Base-by-base conservation (phyloP, 2,329 filamentous ascomycete genomes). In the Aspergillus hiratsukae region DNA sequence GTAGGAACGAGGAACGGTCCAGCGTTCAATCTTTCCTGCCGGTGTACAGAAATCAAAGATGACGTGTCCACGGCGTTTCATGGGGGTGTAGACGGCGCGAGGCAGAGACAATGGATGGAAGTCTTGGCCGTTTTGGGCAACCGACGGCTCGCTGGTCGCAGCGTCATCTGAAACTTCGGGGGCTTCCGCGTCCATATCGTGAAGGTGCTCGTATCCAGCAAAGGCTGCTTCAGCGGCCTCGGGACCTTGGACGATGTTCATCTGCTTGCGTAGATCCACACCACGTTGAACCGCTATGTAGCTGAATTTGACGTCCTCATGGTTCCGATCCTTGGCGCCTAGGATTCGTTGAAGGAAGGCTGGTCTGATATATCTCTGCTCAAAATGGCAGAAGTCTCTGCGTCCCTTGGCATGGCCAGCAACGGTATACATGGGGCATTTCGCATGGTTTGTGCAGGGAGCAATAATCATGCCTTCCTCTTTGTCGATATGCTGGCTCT, bases 1-100 rank as follows among this genome's bases (percentile, higher is more conserved):
- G 74, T 87, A 94, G 58, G 87, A 91, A 64, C 86, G 86, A 1
- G 93, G 90, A 0, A 99, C 87, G 0, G 88, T 94, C 94, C 94
- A 99, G 54, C 94, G 89, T 78, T 99, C 93, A 35, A 97, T 86
- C 45, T 83, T 86, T 31, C 90, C 94, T 0, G 84, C 81, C 0
- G 93, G 88, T 0, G 94, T 97, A 79, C 94, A 99, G 2, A 97
- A 72, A 69, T 99, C 94, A 28, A 99, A 78, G 17, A 88, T 90
- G 46, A 97, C 87, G 71, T 99, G 94, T 0, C 91, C 90, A 41
- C 85, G 86, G 25, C 91, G 85, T 78, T 99, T 99, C 58, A 99
- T 79, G 0, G 94, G 91, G 0, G 88, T 84, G 28, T 92, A 79
- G 48, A 99, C 80, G 28, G 87, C 78, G 17, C 94, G 87, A 0